Base-by-base conservation (phyloP, 371 early-diverging fungal species). In the Smittium culicis region DNA sequence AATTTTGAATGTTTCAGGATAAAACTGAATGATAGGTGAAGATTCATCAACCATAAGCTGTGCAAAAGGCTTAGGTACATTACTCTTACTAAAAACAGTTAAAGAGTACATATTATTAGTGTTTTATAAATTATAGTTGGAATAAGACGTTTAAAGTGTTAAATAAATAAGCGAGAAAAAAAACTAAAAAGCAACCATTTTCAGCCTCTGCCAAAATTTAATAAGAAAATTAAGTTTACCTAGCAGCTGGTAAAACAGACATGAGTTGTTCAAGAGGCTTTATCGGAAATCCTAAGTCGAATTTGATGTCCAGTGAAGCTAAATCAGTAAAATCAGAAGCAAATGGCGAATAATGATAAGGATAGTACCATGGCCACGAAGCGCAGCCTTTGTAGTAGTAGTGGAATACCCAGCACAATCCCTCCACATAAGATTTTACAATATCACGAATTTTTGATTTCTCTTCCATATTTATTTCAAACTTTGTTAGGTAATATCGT, bases 351-450 rank as follows among this genome's bases (percentile, higher is more conserved):
- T 96, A 99, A 78, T 99, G 93, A 77, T 92, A 95, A 2, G 99
- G 98, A 74, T 91, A 99, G 80, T 87, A 99, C 96, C 97, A 99
- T 35, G 89, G 86, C 99, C 99, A 99, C 28, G 94, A 92, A 17
- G 87, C 90, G 68, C 90, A 89, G 27, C 97, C 93, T 72, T 87
- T 83, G 76, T 93, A 94, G 73, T 99, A 99, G 78, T 99, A 99
- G 71, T 87, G 86, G 66, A 96, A 86, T 30, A 98, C 94, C 99
- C 99, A 99, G 70, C 90, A 88, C 34, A 99, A 81, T n/a, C 99
- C 99, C 74, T 95, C 92, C 56, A 97, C 84, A 70, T 99, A 99
- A 62, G 88, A 84, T 64, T 84, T 84, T 17, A 88, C 93, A 67
- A 96, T 79, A 20, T 86, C 83, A 73, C 67, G 31, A 2, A 66